These are phyloP conservation scores for Bretschneidera sinensis DNA, from an alignment of 345 rosid species.

Conservation along the genomic window DNA sequence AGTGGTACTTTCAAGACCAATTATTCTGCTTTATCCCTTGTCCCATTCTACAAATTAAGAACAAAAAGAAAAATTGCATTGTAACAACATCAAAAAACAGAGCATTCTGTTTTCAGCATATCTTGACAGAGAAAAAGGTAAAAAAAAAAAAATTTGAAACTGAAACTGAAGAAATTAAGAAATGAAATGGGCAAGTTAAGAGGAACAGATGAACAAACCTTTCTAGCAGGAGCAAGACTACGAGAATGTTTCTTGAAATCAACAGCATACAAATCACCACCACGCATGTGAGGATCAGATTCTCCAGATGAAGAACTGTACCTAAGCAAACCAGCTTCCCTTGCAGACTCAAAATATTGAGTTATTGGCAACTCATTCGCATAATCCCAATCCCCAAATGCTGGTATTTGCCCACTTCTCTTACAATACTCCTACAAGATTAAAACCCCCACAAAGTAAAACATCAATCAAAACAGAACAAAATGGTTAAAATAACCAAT, in stretches of 20 bases:
- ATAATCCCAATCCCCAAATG: constrained; percentile 87
- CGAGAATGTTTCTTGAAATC: constrained; percentile 24
- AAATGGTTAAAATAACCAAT: not conserved
- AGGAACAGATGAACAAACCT: constrained; percentile 29
- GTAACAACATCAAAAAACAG: too few relatives aligned
- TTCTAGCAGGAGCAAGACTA: constrained; percentile 26
- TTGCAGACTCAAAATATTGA: constrained; percentile 84
- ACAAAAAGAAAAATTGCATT: too few relatives aligned
- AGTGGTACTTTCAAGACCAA: too few relatives aligned
- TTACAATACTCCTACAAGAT: constrained; percentile 32
- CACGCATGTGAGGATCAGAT: constrained; percentile 26
- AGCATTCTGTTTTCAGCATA: not conserved
- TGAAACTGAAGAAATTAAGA: not conserved
- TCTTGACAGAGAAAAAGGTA: not conserved
- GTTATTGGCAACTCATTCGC: constrained; percentile 87
- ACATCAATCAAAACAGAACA: not conserved
- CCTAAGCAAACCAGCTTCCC: constrained; percentile 81
- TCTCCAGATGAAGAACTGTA: constrained; percentile 65
- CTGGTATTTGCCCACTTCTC: constrained; percentile 81
- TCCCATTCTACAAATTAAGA: too few relatives aligned
- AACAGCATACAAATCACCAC: constrained; percentile 27
- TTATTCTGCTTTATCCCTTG: too few relatives aligned
- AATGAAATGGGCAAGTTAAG: not conserved
- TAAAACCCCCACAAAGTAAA: not conserved
- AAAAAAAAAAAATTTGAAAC: not conserved